phyloP scores from a whole-genome alignment of 345 rosid genomes.

The Mallotus nudiflorus region DNA sequence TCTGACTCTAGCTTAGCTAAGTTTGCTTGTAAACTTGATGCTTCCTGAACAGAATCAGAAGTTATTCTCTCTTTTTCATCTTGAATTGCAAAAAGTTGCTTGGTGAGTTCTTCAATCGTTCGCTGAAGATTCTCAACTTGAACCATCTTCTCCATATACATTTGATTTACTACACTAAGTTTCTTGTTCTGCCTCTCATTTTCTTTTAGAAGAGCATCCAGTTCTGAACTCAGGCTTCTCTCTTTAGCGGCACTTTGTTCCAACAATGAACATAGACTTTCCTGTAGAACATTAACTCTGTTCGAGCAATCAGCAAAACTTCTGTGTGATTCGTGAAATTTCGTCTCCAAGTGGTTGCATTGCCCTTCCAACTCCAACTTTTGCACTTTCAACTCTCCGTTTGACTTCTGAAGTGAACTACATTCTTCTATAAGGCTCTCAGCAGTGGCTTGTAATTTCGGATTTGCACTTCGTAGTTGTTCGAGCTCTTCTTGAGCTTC shows the following conservation, averaged over 20 bases:
- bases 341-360: slow-evolving; percentile 34
- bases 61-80: slow-evolving; percentile 39
- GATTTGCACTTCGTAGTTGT: slow-evolving; percentile 30
- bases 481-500: slow-evolving; percentile 35
- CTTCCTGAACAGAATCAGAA: slow-evolving; percentile 27
- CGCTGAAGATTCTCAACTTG: slow-evolving; percentile 43
- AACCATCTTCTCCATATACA: slow-evolving; percentile 30
- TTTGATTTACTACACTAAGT: slow-evolving; percentile 33
- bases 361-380: slow-evolving; percentile 35
- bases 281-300: slow-evolving; percentile 37
- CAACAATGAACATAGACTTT: slow-evolving; percentile 37
- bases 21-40: slow-evolving; percentile 27
- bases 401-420: slow-evolving; percentile 33
- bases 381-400: slow-evolving; percentile 36
- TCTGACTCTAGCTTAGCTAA: slow-evolving; percentile 40
- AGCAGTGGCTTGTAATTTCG: slow-evolving; percentile 24
- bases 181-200: slow-evolving; percentile 36
- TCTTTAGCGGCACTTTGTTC: slow-evolving; percentile 43
- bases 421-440: slow-evolving; percentile 35
- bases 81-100: slow-evolving; percentile 24
- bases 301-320: slow-evolving; percentile 30
- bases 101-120: slow-evolving; percentile 27
- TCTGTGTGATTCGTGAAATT: slow-evolving; percentile 26
- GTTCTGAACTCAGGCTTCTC: slow-evolving; percentile 33
- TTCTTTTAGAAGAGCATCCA: slow-evolving; percentile 40